Percentiles rank a stretch among this genome's conserved stretches.
Evolutionary conservation across 2,329 filamentous ascomycete species (phyloP).

Genomic region (Capronia epimyces): DNA sequence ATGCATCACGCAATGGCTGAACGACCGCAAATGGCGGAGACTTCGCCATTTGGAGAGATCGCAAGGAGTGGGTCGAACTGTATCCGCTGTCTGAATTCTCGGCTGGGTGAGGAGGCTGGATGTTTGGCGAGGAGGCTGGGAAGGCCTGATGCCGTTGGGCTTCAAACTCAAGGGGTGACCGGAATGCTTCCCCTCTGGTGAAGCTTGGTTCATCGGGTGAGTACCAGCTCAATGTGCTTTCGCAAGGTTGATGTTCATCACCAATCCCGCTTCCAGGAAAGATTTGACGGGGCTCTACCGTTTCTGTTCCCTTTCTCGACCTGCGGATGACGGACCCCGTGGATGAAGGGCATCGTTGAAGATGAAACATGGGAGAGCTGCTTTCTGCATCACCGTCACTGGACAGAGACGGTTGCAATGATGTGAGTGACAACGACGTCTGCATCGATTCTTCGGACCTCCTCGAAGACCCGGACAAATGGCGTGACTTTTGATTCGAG

Average conservation of each 20-base stretch:
- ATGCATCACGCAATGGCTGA: background rate
- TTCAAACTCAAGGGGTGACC: conserved; percentile 20
- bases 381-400: background rate
- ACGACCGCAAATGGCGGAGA: background rate
- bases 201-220: conserved; percentile 10
- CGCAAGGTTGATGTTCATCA: conserved; percentile 1
- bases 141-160: conserved; percentile 3
- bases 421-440: conserved; percentile 8
- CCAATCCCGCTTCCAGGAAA: background rate
- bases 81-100: conserved; percentile 29
- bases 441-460: conserved; percentile 18
- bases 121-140: background rate
- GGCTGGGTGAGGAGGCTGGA: conserved; percentile 8
- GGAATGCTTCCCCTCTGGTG: conserved; percentile 12
- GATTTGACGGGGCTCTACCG: background rate
- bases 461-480: conserved; percentile 9
- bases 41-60: conserved; percentile 12
- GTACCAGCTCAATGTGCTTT: conserved; percentile 12
- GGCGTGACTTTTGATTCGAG: conserved; percentile 3
- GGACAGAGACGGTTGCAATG: conserved; percentile 5
- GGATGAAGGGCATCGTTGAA: conserved; percentile 8
- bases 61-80: conserved; percentile 26
- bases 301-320: background rate
- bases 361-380: conserved; percentile 1
- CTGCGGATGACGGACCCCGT: conserved; percentile 19